Base-by-base conservation (phyloP, 2,329 filamentous ascomycete species). In the Fusarium camptoceras region DNA sequence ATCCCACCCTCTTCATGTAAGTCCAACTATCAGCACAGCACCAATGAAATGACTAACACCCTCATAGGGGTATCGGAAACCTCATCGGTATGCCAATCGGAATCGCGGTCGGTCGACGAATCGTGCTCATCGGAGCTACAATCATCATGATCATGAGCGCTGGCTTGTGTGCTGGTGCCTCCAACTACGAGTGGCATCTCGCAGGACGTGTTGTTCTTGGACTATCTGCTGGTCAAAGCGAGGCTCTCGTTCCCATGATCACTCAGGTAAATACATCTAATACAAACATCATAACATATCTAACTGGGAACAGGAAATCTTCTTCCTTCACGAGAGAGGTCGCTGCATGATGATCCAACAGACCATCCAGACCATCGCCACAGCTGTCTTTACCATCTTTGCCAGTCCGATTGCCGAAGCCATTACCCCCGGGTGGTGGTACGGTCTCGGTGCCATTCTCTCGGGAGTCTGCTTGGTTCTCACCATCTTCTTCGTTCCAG, bases 121-220 rank as follows among this genome's bases (percentile, higher is more conserved):
- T 71, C 42, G 70, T 73, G 16, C 70, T 73, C 12, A 68, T 73
- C 30, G 60, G 20, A 16, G 68, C 70, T 15, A 73, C 70, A 41
- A 42, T 64, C 24, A 44, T 73, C 34, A 73, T 73, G 70, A 68
- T 73, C 49, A 47, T 67, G 25, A 70, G 70, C 4, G 55, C 70
- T 8, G 64, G 65, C 6, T 43, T 73, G 8, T 73, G 70, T 39
- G 70, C 70, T 0, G 61, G 59, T 1, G 64, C 70, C 12, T 50
- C 66, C 8, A 73, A 42, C n/a, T 73, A 73, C 22, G 70, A 73
- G 24, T 71, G 67, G 70, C 70, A 73, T 42, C 64, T 73, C n/a
- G 67, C 54, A 3, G 53, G 59, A 8, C 67, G 70, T 14, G 25
- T 71, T 14, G 28, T 73, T 4, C 59, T 73, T 4, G 70, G 70